These are phyloP conservation scores for Aureobasidium sp. DNA, from an alignment of 2,329 filamentous ascomycete species.

Conservation along the genomic window DNA sequence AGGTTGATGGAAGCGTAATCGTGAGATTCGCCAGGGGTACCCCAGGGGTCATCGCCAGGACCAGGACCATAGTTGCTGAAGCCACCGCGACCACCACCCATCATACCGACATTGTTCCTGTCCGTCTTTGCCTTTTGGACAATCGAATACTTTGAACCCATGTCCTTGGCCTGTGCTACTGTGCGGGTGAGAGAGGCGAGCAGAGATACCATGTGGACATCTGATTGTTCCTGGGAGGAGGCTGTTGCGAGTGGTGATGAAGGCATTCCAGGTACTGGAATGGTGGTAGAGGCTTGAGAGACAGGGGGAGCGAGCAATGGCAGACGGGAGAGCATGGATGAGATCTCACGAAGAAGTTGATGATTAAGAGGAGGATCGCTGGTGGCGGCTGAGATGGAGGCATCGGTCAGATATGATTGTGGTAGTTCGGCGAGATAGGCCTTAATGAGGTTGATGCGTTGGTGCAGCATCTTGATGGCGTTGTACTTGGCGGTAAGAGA, in stretches of 20 bases:
- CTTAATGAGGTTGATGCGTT: slow-evolving; percentile 48
- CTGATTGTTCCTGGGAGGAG: slow-evolving; percentile 69
- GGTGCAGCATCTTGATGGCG: slow-evolving; percentile 84
- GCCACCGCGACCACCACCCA: background rate
- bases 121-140: slow-evolving; percentile 35
- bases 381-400: slow-evolving; percentile 29
- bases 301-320: slow-evolving; percentile 76
- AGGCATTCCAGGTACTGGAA: slow-evolving; percentile 56
- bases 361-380: slow-evolving; percentile 45
- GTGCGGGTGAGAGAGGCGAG: slow-evolving; percentile 69
- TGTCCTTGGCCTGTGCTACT: slow-evolving; percentile 61
- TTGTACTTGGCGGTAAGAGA: slow-evolving; percentile 80
- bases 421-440: slow-evolving; percentile 69
- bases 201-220: slow-evolving; percentile 71
- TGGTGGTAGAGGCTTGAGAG: slow-evolving; percentile 54
- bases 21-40: background rate
- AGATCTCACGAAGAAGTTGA: slow-evolving; percentile 77
- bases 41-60: background rate
- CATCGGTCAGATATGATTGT: slow-evolving; percentile 52
- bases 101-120: slow-evolving; percentile 24
- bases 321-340: slow-evolving; percentile 75
- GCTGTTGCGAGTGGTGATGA: slow-evolving; percentile 21
- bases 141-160: slow-evolving; percentile 63
- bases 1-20: background rate
- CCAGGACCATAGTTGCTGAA: background rate